Evolutionary conservation across 495 filamentous ascomycete species (phyloP), one percentile per base, ranked within the genome.

Genomic region (Viridothelium virens): DNA sequence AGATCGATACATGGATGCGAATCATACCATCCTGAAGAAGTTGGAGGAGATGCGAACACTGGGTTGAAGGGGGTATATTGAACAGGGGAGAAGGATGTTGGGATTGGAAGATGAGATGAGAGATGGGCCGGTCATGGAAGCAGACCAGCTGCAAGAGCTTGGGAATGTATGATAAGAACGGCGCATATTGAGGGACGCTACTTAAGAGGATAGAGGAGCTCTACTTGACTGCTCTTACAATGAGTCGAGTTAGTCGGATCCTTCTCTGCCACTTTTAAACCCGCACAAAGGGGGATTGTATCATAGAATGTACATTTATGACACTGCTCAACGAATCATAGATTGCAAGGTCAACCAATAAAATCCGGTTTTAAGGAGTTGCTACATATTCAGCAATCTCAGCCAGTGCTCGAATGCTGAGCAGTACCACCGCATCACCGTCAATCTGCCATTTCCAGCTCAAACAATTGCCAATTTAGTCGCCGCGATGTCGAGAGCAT

Each of bases 381-480:
- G 41, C 41, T 44, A 44, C 14, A 14, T 7, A 1, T 44, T 14
- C 6, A 44, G 6, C 41, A 14, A 44, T 7, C 14, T 44, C 41
- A 44, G 41, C 41, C 41, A 44, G 14, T 44, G 41, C 41, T 44
- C 14, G 7, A 7, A 44, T 44, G 6, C 6, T 14, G 14, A 7
- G 7, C 7, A 44, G 14, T 44, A 7, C 5, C 31, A 59, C 18
- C 5, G 0, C 1, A 33, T 34, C 53, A 18, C 31, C 7, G 6
- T 18, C 6, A 36, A 5, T 59, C 53, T 59, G 0, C 53, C 48
- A 11, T 34, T 59, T 2, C 12, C 38, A 65, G 62, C 76, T 85
- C 95, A 97, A 74, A 99, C 94, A 78, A 99, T 96, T 66, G 90
- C 87, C 67, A 99, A 86, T 86, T 97, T 99, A 76, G 95, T 97